These are phyloP conservation scores for Melastoma malabathricum DNA, from an alignment of 345 rosid genomes.

Conservation along the genomic window DNA sequence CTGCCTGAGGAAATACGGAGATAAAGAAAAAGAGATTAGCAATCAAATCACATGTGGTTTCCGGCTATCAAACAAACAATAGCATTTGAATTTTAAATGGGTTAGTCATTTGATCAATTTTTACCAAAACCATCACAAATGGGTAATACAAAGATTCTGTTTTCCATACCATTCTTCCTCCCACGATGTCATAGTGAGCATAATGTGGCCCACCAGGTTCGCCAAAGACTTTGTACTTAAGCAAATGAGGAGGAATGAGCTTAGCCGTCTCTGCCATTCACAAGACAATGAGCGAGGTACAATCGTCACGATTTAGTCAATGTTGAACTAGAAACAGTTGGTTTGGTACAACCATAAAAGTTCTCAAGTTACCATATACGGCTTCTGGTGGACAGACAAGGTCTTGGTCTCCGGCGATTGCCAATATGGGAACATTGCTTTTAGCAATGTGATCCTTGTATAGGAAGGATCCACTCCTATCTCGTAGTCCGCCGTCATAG, in stretches of 20 bases:
- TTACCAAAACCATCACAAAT: no score
- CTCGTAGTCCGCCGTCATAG: slow-evolving; percentile 42
- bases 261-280: slow-evolving; percentile 58
- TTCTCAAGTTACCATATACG: slow-evolving; percentile 41
- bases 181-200: slow-evolving; percentile 75
- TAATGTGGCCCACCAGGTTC: slow-evolving; percentile 70
- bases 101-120: no score
- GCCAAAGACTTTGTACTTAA: slow-evolving; percentile 53
- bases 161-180: slow-evolving; percentile 44
- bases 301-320: background rate
- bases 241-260: slow-evolving; percentile 42
- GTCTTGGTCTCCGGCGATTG: slow-evolving; percentile 77
- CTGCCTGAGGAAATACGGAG: no score
- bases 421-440: slow-evolving; percentile 63
- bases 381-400: slow-evolving; percentile 75
- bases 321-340: background rate
- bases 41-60: no score
- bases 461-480: slow-evolving; percentile 41
- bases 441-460: slow-evolving; percentile 59
- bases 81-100: no score
- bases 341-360: background rate
- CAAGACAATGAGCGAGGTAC: background rate
- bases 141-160: no score
- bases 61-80: no score
- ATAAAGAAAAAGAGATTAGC: no score